Evolutionary conservation across 2,329 filamentous ascomycete species (phyloP).

Genomic region (Fusarium sp.): DNA sequence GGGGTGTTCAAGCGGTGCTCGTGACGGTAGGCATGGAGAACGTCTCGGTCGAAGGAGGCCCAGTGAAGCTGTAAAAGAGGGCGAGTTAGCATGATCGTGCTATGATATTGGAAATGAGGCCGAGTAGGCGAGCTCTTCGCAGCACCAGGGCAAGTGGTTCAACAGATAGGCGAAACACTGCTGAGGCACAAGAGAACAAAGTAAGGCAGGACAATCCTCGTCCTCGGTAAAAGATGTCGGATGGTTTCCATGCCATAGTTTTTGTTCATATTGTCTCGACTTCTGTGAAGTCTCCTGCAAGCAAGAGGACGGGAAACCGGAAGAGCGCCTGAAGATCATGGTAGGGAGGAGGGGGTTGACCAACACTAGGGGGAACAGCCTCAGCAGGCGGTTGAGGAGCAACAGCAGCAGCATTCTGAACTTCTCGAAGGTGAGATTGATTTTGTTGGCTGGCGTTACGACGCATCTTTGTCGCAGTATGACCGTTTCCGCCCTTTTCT

Average conservation of each 20-base stretch:
- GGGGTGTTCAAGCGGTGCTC: conserved; percentile 78
- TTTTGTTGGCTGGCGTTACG: conserved; percentile 65
- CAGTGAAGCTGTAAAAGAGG: conserved; percentile 66
- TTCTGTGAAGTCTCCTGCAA: background rate
- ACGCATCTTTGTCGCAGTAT: conserved; percentile 65
- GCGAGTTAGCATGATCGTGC: conserved; percentile 19
- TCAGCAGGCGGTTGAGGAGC: conserved; percentile 48
- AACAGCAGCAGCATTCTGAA: conserved; percentile 54
- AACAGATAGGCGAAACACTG: background rate
- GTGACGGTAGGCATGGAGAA: conserved; percentile 80
- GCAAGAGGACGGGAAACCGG: background rate
- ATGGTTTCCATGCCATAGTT: background rate
- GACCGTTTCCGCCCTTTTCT: conserved; percentile 58
- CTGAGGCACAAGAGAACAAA: background rate
- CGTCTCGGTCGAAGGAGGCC: conserved; percentile 72
- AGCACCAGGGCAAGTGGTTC: background rate
- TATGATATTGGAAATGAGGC: background rate
- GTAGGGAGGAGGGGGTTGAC: conserved; percentile 35
- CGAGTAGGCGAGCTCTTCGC: background rate
- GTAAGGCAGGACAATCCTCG: background rate
- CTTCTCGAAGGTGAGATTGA: conserved; percentile 59
- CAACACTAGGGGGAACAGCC: conserved; percentile 50
- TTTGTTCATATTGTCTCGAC: background rate
- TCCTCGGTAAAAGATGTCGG: background rate
- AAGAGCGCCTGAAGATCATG: conserved; percentile 9